Percentiles rank a stretch among this genome's conserved stretches.
phyloP scores from a whole-genome alignment of 176 grass and related monocot species.

The Phoenix roebelenii region DNA sequence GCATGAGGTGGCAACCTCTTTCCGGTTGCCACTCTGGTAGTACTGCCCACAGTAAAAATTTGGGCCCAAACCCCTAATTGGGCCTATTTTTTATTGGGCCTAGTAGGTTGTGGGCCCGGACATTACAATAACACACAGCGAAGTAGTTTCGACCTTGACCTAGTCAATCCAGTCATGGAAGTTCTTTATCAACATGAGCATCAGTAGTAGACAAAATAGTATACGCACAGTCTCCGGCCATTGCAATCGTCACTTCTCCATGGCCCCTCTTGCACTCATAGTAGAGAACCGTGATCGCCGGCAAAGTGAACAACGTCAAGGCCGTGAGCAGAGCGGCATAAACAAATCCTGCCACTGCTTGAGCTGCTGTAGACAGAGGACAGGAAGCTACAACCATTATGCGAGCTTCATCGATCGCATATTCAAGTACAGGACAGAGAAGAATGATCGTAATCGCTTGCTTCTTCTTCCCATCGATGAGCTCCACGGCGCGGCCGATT shows the following conservation, averaged over 20 bases:
- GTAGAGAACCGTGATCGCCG: constrained; percentile 10
- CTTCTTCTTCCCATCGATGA: constrained; percentile 23
- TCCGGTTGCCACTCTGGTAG: too few relatives aligned
- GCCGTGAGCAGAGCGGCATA: background rate
- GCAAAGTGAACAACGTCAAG: background rate
- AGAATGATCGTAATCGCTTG: constrained; percentile 1
- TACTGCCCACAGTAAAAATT: too few relatives aligned
- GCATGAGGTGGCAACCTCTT: too few relatives aligned
- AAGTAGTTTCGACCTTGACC: too few relatives aligned
- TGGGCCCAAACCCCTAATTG: too few relatives aligned
- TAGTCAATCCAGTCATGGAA: too few relatives aligned
- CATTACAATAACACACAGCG: too few relatives aligned
- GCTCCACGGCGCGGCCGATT: constrained; percentile 6
- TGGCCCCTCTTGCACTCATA: constrained; percentile 15
- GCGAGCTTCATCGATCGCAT: background rate
- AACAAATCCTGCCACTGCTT: background rate
- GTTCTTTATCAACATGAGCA: background rate
- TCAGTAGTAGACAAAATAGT: too few relatives aligned
- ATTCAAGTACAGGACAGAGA: background rate
- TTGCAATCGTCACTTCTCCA: background rate
- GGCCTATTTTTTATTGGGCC: too few relatives aligned
- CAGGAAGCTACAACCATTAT: background rate
- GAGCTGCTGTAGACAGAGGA: background rate
- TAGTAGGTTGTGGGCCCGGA: too few relatives aligned
- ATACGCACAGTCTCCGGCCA: background rate